These are phyloP conservation scores for Cladosporium velox DNA, from an alignment of 2,329 filamentous ascomycete genomes.

Conservation along the genomic window DNA sequence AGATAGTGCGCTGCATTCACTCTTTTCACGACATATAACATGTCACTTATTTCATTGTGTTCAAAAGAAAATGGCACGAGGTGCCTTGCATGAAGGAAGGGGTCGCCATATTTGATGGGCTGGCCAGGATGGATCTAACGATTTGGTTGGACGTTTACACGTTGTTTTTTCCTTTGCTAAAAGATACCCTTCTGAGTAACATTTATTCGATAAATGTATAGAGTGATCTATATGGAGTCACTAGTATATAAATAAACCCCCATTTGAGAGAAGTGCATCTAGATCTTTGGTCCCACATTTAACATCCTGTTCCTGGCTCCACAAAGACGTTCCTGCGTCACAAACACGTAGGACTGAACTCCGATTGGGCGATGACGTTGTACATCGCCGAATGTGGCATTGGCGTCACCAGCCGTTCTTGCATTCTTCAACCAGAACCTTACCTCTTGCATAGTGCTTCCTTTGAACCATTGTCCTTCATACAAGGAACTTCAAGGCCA, in stretches of 20 bases:
- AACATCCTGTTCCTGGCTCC: constrained; percentile 3
- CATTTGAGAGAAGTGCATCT: constrained; percentile 1
- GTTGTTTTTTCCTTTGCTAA: background rate
- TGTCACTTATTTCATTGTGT: constrained; percentile 3
- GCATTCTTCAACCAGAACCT: background rate
- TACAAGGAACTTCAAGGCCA: background rate
- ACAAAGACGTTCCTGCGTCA: background rate
- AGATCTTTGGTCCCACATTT: background rate
- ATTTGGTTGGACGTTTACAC: background rate
- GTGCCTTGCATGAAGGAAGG: background rate
- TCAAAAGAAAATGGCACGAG: background rate
- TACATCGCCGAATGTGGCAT: constrained; percentile 1
- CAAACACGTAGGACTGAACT: background rate
- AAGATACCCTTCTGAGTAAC: constrained; percentile 14
- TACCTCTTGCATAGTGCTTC: background rate
- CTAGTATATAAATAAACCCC: background rate
- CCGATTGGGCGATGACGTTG: constrained; percentile 10
- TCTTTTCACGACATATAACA: background rate
- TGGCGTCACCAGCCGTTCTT: constrained; percentile 1
- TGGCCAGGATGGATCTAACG: constrained; percentile 3
- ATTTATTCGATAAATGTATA: constrained; percentile 7
- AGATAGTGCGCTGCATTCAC: background rate
- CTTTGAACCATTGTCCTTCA: background rate
- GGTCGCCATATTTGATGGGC: background rate
- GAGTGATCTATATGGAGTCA: background rate